Base-by-base conservation (phyloP, 164 flowering plant genomes). In the Litsea cubeba region DNA sequence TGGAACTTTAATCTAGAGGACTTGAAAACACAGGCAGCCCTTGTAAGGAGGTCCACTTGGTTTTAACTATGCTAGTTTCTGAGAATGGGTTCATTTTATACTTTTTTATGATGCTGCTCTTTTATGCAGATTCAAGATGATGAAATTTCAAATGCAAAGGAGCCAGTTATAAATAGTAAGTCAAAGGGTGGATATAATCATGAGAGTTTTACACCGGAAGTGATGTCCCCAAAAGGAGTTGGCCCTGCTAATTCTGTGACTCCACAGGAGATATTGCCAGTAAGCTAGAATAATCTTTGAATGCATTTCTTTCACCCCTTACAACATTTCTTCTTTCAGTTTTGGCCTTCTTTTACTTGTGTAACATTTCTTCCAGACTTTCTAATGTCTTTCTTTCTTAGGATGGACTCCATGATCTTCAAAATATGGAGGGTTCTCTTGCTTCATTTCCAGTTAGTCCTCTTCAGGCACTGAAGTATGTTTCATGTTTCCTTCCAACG, bases 1-100 rank as follows among this genome's bases (percentile, higher is more conserved):
- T 95, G 99, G 99, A 91, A 95, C 78, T 95, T 95, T 75, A 87
- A 95, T 81, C 82, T 95, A 63, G 98, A 93, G 74, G 99, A 95
- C 83, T 83, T 95, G 84, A 95, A 90, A 83, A 80, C 79, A 74
- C 97, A 93, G 79, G 98, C 99, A 78, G 91, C 97, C 35, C 92
- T 93, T 79, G 99, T 93, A 87, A 85, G 92, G 81, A 74, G 71
- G 65, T 73, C 71, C 50, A 49, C 50, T 78, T 72, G 20, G 85
- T 2, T 58, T 63, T 28, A 14, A 60, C 72, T 3, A 22, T 22
- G 26, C 18, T 17, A 40, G 71, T 7, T 28, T 70, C 70, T 32
- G 22, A 54, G 25, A 68, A 64, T 64, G 70, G 28, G 57, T 40
- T 71, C 71, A 26, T 11, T 77, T 66, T 8, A 17, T 18, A 17